Evolutionary conservation across 495 filamentous ascomycete species (phyloP), one percentile per base, ranked within the genome.

Genomic region (Talaromyces ruber): DNA sequence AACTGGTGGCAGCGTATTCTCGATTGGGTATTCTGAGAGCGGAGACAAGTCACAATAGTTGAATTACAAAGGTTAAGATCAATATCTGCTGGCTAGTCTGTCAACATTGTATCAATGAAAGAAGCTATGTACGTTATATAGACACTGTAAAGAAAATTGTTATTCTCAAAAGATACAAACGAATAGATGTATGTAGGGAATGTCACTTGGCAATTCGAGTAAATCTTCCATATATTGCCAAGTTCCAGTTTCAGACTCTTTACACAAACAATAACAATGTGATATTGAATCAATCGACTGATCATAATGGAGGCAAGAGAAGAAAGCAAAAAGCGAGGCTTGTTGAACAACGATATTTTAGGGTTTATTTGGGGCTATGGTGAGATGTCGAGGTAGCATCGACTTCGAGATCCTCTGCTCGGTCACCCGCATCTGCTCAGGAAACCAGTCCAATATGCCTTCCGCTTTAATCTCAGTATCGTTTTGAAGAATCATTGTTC

Each of bases 401-500:
- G 37, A 43, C 12, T 43, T 43, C 30, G 9, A 32, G 37, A 43
- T 43, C 37, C 37, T 16, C 12, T 43, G 12, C 37, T 78, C 77
- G 2, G 68, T 79, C 12, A 83, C 64, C 32, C 73, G 64, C 72
- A 82, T 79, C 65, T 76, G 73, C 8, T 67, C 65, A 7, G 83
- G 84, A 43, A 76, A 66, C 74, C 72, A 76, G 6, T 68, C 63
- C 56, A 69, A 66, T 18, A 62, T 58, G 2, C 50, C 62, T 3
- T 64, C 64, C 43, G 45, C 50, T n/a, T 43, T 32, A 7, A 62
- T 59, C 4, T 67, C 62, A 3, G 57, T 64, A 34, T 76, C 72
- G 21, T 71, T 66, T 4, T 66, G 74, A 34, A 82, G 63, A 51
- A 92, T 78, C 86, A 90, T 85, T 29, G 79, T 74, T 3, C 80